phyloP scores from a whole-genome alignment of 768 basidiomycete species.

The Fistulinella prunicolor region DNA sequence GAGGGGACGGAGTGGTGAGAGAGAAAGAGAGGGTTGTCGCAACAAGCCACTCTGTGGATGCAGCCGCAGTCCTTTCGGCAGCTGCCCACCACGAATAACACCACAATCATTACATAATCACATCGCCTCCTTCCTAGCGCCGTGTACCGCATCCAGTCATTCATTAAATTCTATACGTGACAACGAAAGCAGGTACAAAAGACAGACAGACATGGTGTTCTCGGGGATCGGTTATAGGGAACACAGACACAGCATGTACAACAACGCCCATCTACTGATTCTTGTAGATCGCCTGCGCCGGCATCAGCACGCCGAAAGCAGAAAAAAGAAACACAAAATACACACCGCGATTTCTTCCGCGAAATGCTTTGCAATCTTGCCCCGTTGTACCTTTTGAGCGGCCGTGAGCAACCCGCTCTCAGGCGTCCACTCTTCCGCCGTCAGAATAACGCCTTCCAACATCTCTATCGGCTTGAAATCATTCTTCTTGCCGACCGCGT shows the following conservation, averaged over 20 bases:
- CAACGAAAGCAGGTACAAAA: too few species aligned
- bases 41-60: slow-evolving; percentile 23
- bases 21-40: slow-evolving; percentile 16
- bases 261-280: too few species aligned
- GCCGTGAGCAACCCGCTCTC: slow-evolving; percentile 87
- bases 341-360: slow-evolving; percentile 58
- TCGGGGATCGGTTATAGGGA: too few species aligned
- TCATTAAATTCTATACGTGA: too few species aligned
- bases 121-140: slow-evolving; percentile 14
- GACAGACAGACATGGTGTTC: too few species aligned
- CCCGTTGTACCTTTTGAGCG: slow-evolving; percentile 87
- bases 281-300: too few species aligned
- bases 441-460: slow-evolving; percentile 73
- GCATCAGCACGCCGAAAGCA: too few species aligned
- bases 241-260: too few species aligned
- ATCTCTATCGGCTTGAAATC: slow-evolving; percentile 80
- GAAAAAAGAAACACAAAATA: too few species aligned
- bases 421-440: slow-evolving; percentile 88
- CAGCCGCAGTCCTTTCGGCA: slow-evolving; percentile 28
- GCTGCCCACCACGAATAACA: slow-evolving; percentile 20
- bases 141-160: not conserved
- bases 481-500: slow-evolving; percentile 78
- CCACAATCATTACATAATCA: slow-evolving; percentile 25
- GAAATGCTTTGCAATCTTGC: slow-evolving; percentile 65
- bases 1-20: slow-evolving; percentile 14